Evolutionary conservation across 306 rosid species (phyloP).

Genomic region (Malus sylvestris): DNA sequence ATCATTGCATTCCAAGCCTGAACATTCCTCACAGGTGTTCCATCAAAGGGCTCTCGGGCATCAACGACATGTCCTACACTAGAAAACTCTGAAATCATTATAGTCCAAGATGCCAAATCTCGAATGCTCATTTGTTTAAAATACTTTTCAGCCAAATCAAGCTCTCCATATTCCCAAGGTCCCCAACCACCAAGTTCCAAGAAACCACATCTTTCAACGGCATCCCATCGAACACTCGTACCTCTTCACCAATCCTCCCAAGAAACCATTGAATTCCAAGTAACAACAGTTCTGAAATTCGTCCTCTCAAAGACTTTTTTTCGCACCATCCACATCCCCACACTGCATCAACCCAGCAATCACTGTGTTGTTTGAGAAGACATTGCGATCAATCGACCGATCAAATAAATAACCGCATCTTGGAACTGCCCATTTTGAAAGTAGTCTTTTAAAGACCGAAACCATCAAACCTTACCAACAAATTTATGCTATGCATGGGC

Average conservation of each 20-base stretch:
- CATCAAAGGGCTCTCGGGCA: constrained; percentile 35
- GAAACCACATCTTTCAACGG: constrained; percentile 41
- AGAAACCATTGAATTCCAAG: constrained; percentile 50
- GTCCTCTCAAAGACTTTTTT: constrained; percentile 25
- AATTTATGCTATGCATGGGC: no score
- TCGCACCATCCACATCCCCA: constrained; percentile 39
- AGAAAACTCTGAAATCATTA: constrained; percentile 34
- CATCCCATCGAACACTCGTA: constrained; percentile 35
- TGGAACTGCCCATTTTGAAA: constrained; percentile 15
- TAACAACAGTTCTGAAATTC: constrained; percentile 32
- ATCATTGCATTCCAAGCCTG: constrained; percentile 48
- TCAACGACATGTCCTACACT: constrained; percentile 27
- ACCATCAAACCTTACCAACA: no score
- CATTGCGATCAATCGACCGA: constrained; percentile 30
- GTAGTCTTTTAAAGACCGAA: constrained; percentile 7
- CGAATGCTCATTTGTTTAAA: constrained; percentile 23
- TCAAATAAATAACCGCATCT: constrained; percentile 24
- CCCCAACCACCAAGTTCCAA: constrained; percentile 49
- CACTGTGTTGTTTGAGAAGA: constrained; percentile 39
- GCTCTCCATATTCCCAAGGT: constrained; percentile 35
- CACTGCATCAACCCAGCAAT: constrained; percentile 50
- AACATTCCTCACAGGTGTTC: constrained; percentile 34
- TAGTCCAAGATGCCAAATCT: constrained; percentile 49
- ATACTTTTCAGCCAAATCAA: constrained; percentile 33
- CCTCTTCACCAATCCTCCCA: constrained; percentile 27